Evolutionary conservation across 108 stramenopile genomes (phyloP).

Genomic region (Cyclotella kingstonii): DNA sequence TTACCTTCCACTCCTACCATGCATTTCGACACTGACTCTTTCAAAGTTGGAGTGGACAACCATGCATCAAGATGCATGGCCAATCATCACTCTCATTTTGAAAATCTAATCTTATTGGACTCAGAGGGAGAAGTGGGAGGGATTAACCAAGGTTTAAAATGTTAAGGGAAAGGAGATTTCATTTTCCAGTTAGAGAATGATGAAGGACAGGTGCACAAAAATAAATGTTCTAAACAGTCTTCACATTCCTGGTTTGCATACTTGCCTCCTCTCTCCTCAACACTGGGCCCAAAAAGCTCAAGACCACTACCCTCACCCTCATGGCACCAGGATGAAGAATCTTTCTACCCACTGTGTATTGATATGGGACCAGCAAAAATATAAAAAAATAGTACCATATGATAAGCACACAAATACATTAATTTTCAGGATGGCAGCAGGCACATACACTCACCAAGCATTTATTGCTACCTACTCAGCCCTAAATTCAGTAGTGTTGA

Average conservation of each 20-base stretch:
- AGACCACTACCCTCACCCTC: conserved; percentile 8
- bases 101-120: background rate
- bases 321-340: background rate
- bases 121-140: background rate
- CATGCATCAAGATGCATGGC: too few species aligned
- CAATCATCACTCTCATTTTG: too few species aligned
- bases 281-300: conserved; percentile 15
- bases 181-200: background rate
- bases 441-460: background rate
- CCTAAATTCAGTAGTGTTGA: background rate
- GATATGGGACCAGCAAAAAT: background rate
- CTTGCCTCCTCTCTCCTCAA: conserved; percentile 8
- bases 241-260: conserved; percentile 2
- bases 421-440: background rate
- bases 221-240: conserved; percentile 1
- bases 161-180: conserved; percentile 2
- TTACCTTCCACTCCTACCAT: too few species aligned
- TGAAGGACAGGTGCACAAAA: background rate
- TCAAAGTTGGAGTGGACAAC: too few species aligned
- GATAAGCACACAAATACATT: background rate
- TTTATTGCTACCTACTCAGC: background rate
- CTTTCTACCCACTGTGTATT: background rate
- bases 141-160: background rate
- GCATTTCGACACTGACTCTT: too few species aligned
- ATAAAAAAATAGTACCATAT: background rate